Percentiles rank a stretch among this genome's conserved stretches.
Conservation (phyloP, 805 yeast genomes). For the Teunomyces barrocoloradensis region DNA sequence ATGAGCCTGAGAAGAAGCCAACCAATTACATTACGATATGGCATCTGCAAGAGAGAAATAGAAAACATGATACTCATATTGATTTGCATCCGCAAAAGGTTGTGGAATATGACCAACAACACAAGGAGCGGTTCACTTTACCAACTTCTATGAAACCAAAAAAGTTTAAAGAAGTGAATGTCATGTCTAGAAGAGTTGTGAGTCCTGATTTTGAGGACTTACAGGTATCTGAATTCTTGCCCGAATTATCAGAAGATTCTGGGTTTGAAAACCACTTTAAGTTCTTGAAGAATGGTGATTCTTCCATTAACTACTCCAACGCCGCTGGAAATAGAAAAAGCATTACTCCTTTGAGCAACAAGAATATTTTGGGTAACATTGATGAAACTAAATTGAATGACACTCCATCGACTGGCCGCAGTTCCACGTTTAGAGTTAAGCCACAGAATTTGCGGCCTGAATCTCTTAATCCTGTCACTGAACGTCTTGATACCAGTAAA, state of each 20-base stretch:
- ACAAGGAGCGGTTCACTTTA: slow-evolving; percentile 9
- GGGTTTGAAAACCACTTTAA: slow-evolving; percentile 47
- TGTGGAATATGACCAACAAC: neutral
- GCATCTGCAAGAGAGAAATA: slow-evolving; percentile 36
- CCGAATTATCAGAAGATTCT: slow-evolving; percentile 48
- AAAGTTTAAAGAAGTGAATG: slow-evolving; percentile 40
- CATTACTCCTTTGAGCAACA: slow-evolving; percentile 25
- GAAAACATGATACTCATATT: neutral
- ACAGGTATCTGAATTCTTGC: slow-evolving; percentile 41
- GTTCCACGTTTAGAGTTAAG: neutral
- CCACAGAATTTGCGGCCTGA: slow-evolving; percentile 2
- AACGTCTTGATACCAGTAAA: neutral
- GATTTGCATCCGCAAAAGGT: neutral
- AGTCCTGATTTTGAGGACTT: slow-evolving; percentile 43
- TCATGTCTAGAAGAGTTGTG: slow-evolving; percentile 41
- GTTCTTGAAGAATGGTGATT: slow-evolving; percentile 21
- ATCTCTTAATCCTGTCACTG: neutral
- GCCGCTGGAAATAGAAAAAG: slow-evolving; percentile 19
- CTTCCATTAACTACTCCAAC: slow-evolving; percentile 14
- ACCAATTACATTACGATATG: slow-evolving; percentile 38
- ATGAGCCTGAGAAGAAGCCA: slow-evolving; percentile 30
- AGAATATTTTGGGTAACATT: slow-evolving; percentile 26
- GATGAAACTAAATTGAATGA: slow-evolving; percentile 16
- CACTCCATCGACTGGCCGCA: slow-evolving; percentile 12
- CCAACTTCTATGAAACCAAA: slow-evolving; percentile 28